Evolutionary conservation across 495 filamentous ascomycete species (phyloP).

Genomic region (Penicillium paxilli): DNA sequence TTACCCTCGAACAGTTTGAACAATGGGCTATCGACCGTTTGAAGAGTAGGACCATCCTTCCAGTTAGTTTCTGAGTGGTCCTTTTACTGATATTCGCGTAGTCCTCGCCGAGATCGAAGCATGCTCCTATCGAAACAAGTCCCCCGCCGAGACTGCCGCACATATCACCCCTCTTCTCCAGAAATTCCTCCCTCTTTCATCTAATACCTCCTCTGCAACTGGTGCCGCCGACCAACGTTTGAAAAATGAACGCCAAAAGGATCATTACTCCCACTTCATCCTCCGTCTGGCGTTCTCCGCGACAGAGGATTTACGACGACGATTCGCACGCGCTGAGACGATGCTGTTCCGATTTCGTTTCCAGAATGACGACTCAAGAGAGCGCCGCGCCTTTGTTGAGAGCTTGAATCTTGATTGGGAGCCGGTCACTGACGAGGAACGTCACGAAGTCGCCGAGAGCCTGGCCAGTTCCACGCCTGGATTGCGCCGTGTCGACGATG

Average conservation of each 20-base stretch:
- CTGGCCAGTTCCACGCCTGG: slow-evolving; percentile 54
- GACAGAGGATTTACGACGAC: slow-evolving; percentile 87
- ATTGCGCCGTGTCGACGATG: slow-evolving; percentile 65
- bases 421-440: slow-evolving; percentile 74
- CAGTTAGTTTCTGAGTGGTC: not conserved
- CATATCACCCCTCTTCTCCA: slow-evolving; percentile 80
- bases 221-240: slow-evolving; percentile 49
- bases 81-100: slow-evolving; percentile 30
- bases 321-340: slow-evolving; percentile 84
- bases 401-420: slow-evolving; percentile 81
- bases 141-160: slow-evolving; percentile 69
- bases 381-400: slow-evolving; percentile 75
- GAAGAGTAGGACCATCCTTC: slow-evolving; percentile 53
- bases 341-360: slow-evolving; percentile 85
- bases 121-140: slow-evolving; percentile 91
- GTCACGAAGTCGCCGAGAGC: slow-evolving; percentile 50
- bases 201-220: slow-evolving; percentile 65
- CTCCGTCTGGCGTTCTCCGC: slow-evolving; percentile 88
- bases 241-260: slow-evolving; percentile 80
- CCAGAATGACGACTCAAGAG: slow-evolving; percentile 64
- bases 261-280: slow-evolving; percentile 98
- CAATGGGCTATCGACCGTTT: slow-evolving; percentile 98
- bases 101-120: slow-evolving; percentile 95
- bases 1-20: slow-evolving; percentile 97
- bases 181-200: slow-evolving; percentile 81